A percentile compares a stretch with the other conserved stretches of the same genome.
Conservation (phyloP, 1,284 basidiomycete genomes). For the Sanguinoderma infundibulare region DNA sequence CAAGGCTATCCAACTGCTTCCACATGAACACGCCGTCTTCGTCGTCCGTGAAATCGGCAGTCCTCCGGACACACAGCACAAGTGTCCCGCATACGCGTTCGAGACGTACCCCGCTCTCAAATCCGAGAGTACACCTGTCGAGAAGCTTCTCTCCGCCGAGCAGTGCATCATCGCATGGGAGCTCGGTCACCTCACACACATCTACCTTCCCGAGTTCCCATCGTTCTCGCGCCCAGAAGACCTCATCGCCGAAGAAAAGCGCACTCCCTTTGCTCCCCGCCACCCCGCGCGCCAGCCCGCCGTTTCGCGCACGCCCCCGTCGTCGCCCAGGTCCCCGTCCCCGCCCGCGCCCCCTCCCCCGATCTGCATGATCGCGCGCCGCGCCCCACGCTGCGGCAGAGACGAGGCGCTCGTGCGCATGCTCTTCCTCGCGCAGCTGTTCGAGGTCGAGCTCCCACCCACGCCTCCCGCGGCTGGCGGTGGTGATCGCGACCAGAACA, state of each 20-base stretch:
- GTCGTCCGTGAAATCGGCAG: conserved; percentile 48
- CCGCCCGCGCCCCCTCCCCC: conserved; percentile 12
- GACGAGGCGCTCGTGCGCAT: conserved; percentile 20
- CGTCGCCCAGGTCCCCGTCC: conserved; percentile 16
- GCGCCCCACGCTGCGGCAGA: neutral
- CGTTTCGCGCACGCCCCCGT: conserved; percentile 30
- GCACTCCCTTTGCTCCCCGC: neutral
- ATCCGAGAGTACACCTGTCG: neutral
- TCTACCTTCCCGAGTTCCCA: conserved; percentile 57
- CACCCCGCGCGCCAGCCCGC: neutral
- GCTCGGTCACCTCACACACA: conserved; percentile 26
- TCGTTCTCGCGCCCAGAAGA: conserved; percentile 39
- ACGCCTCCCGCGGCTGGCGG: conserved; percentile 2
- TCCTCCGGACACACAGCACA: conserved; percentile 18
- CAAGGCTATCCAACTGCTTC: conserved; percentile 56
- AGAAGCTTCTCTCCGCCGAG: conserved; percentile 22
- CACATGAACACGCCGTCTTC: conserved; percentile 56
- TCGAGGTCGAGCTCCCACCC: conserved; percentile 10
- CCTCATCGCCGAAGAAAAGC: conserved; percentile 27
- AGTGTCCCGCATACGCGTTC: conserved; percentile 19
- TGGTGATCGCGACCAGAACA: neutral
- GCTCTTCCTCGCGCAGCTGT: conserved; percentile 27
- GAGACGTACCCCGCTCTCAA: conserved; percentile 26
- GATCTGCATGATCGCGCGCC: conserved; percentile 11
- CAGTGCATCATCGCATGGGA: neutral